phyloP scores from a whole-genome alignment of 1,139 yeast species.

The Pichia sp. region DNA sequence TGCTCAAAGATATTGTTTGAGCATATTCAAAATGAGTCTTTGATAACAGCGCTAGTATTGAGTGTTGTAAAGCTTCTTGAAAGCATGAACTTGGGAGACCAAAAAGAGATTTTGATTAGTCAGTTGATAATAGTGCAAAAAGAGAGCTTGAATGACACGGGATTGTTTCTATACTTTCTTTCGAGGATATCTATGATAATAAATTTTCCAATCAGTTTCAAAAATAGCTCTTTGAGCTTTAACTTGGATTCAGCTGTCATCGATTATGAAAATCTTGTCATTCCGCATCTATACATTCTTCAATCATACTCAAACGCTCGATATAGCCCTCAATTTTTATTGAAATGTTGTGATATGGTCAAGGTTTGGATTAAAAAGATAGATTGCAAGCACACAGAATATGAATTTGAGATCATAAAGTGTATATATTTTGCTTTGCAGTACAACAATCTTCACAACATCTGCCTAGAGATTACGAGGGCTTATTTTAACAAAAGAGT shows the following conservation, averaged over 20 bases:
- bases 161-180: conserved; percentile 28
- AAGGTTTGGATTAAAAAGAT: conserved; percentile 15
- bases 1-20: conserved; percentile 6
- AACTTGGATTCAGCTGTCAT: conserved; percentile 16
- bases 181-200: conserved; percentile 26
- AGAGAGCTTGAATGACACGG: conserved; percentile 26
- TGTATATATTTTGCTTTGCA: conserved; percentile 14
- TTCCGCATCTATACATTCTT: conserved; percentile 23
- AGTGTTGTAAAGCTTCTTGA: conserved; percentile 18
- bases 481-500: conserved; percentile 3
- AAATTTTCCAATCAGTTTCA: conserved; percentile 26
- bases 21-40: conserved; percentile 20
- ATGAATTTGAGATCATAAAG: conserved; percentile 19
- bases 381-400: conserved; percentile 4
- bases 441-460: conserved; percentile 19
- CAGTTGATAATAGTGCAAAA: conserved; percentile 22
- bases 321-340: not conserved
- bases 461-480: conserved; percentile 16
- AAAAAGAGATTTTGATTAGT: conserved; percentile 20
- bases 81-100: conserved; percentile 7
- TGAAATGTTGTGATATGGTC: conserved; percentile 21
- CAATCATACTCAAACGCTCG: conserved; percentile 16
- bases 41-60: conserved; percentile 22
- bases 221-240: conserved; percentile 18
- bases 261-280: conserved; percentile 18